phyloP scores from a whole-genome alignment of 768 basidiomycete genomes.

The Pleurotus ostreatus region DNA sequence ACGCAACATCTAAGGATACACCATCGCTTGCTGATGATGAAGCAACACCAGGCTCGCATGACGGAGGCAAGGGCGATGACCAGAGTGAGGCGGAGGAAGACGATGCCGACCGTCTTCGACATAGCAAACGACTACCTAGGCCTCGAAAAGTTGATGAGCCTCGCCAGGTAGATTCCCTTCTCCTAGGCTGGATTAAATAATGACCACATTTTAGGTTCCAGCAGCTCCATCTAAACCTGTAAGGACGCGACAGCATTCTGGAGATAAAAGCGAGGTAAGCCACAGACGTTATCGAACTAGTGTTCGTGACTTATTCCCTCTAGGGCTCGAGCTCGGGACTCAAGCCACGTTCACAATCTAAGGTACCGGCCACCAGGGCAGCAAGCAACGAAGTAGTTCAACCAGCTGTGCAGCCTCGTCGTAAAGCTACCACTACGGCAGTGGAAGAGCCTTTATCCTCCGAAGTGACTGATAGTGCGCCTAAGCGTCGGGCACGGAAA shows the following conservation, averaged over 20 bases:
- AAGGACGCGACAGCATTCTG: not conserved
- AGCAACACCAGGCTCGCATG: conserved; percentile 1
- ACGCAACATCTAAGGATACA: not conserved
- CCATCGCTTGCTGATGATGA: conserved; percentile 10
- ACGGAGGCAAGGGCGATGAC: not conserved
- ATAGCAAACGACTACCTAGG: not conserved
- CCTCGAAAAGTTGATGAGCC: not conserved
- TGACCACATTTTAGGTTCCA: too few relatives aligned
- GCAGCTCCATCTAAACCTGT: not conserved
- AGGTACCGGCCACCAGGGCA: not conserved
- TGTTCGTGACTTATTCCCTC: too few relatives aligned
- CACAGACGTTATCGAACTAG: too few relatives aligned
- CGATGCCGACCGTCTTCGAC: not conserved
- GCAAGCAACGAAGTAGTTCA: not conserved
- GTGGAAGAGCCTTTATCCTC: not conserved
- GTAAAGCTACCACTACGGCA: not conserved
- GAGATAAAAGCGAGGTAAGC: too few relatives aligned
- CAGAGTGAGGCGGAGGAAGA: conserved; percentile 1
- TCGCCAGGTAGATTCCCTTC: not conserved
- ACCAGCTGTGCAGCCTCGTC: not conserved
- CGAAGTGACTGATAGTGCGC: not conserved
- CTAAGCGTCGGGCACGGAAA: conserved; percentile 5
- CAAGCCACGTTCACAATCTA: not conserved
- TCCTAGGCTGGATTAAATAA: too few relatives aligned
- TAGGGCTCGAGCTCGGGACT: not conserved